Conservation (phyloP, 208 protist genomes). For the Trypanosoma caninum region DNA sequence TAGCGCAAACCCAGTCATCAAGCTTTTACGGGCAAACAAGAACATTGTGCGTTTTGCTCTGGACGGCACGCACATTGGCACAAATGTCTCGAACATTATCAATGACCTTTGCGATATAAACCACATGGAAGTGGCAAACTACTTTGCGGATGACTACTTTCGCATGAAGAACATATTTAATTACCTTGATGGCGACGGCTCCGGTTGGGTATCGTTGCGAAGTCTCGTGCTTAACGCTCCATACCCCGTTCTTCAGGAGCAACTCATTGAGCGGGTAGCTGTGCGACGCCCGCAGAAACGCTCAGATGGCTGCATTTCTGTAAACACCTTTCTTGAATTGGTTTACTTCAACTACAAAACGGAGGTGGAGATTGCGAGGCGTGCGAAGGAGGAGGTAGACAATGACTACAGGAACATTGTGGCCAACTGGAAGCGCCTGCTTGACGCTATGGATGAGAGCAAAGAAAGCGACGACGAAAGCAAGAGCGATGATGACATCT, state of each 20-base stretch:
- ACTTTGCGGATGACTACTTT: constrained; percentile 83
- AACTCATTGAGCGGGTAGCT: constrained; percentile 79
- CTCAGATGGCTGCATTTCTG: constrained; percentile 60
- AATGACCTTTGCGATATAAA: constrained; percentile 50
- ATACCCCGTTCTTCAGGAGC: constrained; percentile 77
- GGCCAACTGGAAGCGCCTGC: constrained; percentile 79
- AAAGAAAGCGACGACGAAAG: not conserved
- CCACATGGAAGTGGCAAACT: constrained; percentile 46
- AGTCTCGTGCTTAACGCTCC: constrained; percentile 67
- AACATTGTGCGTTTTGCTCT: constrained; percentile 72
- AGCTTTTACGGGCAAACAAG: constrained; percentile 58
- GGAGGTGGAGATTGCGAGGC: constrained; percentile 56
- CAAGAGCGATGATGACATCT: not conserved
- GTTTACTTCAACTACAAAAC: constrained; percentile 89
- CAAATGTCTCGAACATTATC: constrained; percentile 69
- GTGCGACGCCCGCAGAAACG: constrained; percentile 55
- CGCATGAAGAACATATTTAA: constrained; percentile 81
- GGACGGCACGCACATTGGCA: constrained; percentile 64
- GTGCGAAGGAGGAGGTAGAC: constrained; percentile 38
- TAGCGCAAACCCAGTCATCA: constrained; percentile 62
- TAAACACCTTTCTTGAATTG: constrained; percentile 80
- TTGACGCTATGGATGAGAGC: constrained; percentile 40
- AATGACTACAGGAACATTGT: constrained; percentile 64
- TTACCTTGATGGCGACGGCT: constrained; percentile 70
- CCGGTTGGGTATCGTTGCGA: constrained; percentile 72